Evolutionary conservation across 2,329 filamentous ascomycete species (phyloP).

Genomic region (Clathrospora elynae): DNA sequence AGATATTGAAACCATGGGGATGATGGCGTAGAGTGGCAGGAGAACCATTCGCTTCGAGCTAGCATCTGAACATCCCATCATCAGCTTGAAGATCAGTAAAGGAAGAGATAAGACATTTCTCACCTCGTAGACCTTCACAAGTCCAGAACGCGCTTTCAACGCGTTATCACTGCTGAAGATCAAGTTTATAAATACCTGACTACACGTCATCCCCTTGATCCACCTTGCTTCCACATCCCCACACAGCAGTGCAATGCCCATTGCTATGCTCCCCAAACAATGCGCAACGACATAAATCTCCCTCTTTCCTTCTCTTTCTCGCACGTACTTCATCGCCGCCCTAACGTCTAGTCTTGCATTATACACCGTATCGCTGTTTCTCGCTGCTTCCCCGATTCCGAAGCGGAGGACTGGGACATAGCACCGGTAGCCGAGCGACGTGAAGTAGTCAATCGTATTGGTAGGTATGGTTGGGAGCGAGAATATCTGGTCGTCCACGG

Average conservation of each 20-base stretch:
- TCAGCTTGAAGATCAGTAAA: background rate
- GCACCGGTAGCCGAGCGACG: conserved; percentile 63
- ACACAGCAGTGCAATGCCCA: conserved; percentile 64
- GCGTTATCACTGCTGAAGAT: conserved; percentile 63
- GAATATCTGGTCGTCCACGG: conserved; percentile 68
- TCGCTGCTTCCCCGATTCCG: conserved; percentile 57
- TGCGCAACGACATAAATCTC: conserved; percentile 64
- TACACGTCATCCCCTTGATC: conserved; percentile 63
- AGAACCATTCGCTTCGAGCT: conserved; percentile 19
- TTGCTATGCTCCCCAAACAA: conserved; percentile 67
- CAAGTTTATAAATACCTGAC: conserved; percentile 68
- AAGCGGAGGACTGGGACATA: conserved; percentile 65
- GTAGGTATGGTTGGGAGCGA: conserved; percentile 66
- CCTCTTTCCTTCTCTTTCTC: conserved; percentile 37
- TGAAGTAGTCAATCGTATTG: conserved; percentile 68
- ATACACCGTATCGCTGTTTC: conserved; percentile 63
- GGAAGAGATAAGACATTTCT: no score
- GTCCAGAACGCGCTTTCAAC: conserved; percentile 53
- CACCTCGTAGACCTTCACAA: conserved; percentile 17
- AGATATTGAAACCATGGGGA: conserved; percentile 17
- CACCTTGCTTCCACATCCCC: conserved; percentile 63
- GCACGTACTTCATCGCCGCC: conserved; percentile 61
- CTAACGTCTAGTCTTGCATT: conserved; percentile 65
- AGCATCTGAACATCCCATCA: background rate
- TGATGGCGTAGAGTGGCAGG: conserved; percentile 8